Evolutionary conservation across 2,329 filamentous ascomycete species (phyloP).

Genomic region (Aspergillus piperis): DNA sequence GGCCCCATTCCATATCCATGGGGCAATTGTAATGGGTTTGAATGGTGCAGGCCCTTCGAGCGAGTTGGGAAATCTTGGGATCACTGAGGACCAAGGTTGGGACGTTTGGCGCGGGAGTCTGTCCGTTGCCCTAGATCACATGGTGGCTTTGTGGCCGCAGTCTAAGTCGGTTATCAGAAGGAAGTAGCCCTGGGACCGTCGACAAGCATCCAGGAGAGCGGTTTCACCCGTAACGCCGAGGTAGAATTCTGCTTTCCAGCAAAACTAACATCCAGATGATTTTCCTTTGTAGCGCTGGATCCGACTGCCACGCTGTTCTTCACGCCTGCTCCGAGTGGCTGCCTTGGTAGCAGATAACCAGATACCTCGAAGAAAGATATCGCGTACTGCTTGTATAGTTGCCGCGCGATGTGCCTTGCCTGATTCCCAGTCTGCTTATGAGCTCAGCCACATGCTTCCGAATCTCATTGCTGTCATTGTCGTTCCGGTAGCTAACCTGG

Average conservation of each 20-base stretch:
- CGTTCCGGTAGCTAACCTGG: conserved; percentile 32
- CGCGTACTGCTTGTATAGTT: conserved; percentile 27
- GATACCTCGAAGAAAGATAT: conserved; percentile 32
- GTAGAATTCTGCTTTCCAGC: conserved; percentile 42
- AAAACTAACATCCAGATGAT: conserved; percentile 44
- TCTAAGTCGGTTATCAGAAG: conserved; percentile 40
- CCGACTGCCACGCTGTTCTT: conserved; percentile 40
- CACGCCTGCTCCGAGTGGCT: conserved; percentile 18
- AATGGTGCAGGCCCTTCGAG: conserved; percentile 39
- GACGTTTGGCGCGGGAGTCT: conserved; percentile 20
- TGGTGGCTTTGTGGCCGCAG: conserved; percentile 37
- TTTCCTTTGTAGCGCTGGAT: conserved; percentile 44
- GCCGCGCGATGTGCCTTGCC: conserved; percentile 32
- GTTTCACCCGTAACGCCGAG: conserved; percentile 39
- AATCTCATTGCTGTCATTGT: conserved; percentile 36
- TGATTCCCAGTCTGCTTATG: conserved; percentile 32
- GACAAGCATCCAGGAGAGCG: conserved; percentile 37
- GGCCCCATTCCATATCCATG: conserved; percentile 47
- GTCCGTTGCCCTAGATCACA: conserved; percentile 40
- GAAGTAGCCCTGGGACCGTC: conserved; percentile 36
- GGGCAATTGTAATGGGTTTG: conserved; percentile 40
- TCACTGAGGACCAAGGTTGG: conserved; percentile 41
- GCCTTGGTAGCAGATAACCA: conserved; percentile 33
- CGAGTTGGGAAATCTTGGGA: conserved; percentile 38
- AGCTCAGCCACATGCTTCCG: conserved; percentile 31